Evolutionary conservation across 805 yeast genomes (phyloP), one percentile per base, ranked within the genome.

Genomic region (Wickerhamiella shivajii): DNA sequence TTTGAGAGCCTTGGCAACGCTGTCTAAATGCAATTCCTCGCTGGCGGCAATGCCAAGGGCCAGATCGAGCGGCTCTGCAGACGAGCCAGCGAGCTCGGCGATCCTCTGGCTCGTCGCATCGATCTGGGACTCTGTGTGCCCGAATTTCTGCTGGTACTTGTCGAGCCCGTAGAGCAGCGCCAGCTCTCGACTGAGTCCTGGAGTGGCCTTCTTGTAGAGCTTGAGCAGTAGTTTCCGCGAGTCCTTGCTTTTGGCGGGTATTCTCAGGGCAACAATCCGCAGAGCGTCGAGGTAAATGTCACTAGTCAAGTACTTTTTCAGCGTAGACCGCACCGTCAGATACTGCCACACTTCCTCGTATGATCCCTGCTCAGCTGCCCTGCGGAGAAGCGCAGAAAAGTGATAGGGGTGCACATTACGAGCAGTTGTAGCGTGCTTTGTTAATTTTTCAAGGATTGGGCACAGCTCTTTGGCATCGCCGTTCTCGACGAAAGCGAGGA

Each of bases 291-390:
- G 18, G 33, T 39, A 41, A 23, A 43, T 40, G 2, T 26, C 31
- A 11, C 33, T 33, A 23, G 21, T 24, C 19, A 39, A 8, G 10
- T 19, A 24, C 14, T 5, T n/a, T 24, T 29, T 16, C 22, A 39
- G 39, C 18, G 18, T 32, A 15, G 19, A 18, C 15, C 33, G 29
- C 12, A 14, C 27, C 4, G 40, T 21, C 16, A 41, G 18, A 28
- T 23, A 31, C 9, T 21, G 36, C 32, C 27, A 36, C 2, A 36
- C 34, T 17, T 29, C 24, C 21, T 35, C 35, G 31, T 38, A 41
- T 18, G 18, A 24, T 18, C 54, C 56, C 6, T 43, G 31, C 21
- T 27, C 39, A 2, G 55, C 50, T 1, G 53, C 42, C 10, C 38
- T 34, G 10, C 48, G 41, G 14, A 51, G 28, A 12, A 46, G 36